These are phyloP conservation scores for Venturia effusa DNA, from an alignment of 2,329 filamentous ascomycete genomes.

Conservation along the genomic window DNA sequence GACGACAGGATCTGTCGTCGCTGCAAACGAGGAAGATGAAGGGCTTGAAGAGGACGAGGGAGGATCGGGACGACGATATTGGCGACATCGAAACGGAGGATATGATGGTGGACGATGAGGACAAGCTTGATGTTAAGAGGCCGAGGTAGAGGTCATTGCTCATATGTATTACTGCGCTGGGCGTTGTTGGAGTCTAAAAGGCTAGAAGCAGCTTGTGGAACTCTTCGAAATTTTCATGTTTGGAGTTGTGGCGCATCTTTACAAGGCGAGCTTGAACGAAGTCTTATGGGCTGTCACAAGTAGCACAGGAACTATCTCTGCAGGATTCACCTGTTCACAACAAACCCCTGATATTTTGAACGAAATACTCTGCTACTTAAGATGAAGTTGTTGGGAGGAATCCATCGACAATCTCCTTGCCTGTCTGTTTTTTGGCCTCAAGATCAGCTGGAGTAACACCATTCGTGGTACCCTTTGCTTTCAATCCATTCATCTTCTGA, in stretches of 20 bases:
- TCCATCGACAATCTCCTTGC: not conserved
- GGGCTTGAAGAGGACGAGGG: conserved; percentile 77
- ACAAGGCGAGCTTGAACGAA: not conserved
- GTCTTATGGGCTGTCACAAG: not conserved
- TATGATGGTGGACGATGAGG: conserved; percentile 1
- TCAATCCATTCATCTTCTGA: not conserved
- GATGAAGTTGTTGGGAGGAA: not conserved
- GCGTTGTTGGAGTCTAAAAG: not conserved
- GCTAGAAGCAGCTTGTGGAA: not conserved
- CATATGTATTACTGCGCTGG: not conserved
- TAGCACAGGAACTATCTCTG: not conserved
- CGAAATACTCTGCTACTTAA: not conserved
- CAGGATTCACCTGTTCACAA: not conserved
- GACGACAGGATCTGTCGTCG: conserved; percentile 75
- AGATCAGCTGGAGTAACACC: not conserved
- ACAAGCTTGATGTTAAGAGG: not conserved
- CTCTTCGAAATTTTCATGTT: not conserved
- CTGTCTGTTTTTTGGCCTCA: not conserved
- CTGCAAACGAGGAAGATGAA: conserved; percentile 99
- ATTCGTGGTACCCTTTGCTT: not conserved
- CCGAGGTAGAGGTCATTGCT: not conserved
- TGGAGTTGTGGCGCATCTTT: not conserved
- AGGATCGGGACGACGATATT: conserved; percentile 45
- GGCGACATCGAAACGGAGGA: conserved; percentile 18
- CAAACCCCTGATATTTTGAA: not conserved